These are phyloP conservation scores for Penicillium malachiteum DNA, from an alignment of 495 filamentous ascomycete genomes.

Conservation along the genomic window DNA sequence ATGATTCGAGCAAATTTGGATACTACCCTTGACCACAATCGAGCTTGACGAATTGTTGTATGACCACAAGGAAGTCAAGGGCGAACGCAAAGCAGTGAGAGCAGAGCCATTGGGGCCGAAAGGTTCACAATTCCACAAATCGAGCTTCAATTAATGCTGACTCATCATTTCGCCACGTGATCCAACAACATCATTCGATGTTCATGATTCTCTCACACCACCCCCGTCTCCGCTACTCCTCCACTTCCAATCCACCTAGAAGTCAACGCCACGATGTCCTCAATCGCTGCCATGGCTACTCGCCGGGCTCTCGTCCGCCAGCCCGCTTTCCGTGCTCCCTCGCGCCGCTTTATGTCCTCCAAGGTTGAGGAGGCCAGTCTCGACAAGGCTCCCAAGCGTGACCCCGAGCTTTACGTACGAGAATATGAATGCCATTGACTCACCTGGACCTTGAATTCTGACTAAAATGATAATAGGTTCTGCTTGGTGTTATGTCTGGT, in stretches of 20 bases:
- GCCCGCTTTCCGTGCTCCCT: slow-evolving; percentile 41
- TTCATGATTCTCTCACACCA: slow-evolving; percentile 35
- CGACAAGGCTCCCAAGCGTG: slow-evolving; percentile 66
- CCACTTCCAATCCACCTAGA: slow-evolving; percentile 18
- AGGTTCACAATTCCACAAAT: neutral
- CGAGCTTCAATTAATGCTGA: slow-evolving; percentile 20
- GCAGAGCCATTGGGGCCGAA: neutral
- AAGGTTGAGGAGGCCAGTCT: slow-evolving; percentile 52
- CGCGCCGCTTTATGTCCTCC: slow-evolving; percentile 44
- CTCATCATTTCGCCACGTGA: slow-evolving; percentile 35
- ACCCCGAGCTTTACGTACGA: slow-evolving; percentile 80
- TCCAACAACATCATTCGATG: slow-evolving; percentile 40
- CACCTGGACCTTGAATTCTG: slow-evolving; percentile 13
- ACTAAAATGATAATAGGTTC: slow-evolving; percentile 57
- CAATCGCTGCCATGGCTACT: slow-evolving; percentile 51
- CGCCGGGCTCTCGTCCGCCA: slow-evolving; percentile 51
- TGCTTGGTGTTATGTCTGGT: slow-evolving; percentile 87
- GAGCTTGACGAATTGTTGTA: neutral
- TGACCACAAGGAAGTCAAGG: neutral
- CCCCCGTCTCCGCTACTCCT: slow-evolving; percentile 18
- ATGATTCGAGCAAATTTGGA: neutral
- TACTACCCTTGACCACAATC: neutral
- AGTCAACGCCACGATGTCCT: slow-evolving; percentile 48
- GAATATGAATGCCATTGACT: slow-evolving; percentile 14
- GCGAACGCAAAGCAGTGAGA: neutral